These are phyloP conservation scores for Aristolochia contorta DNA, from an alignment of 164 flowering plant genomes.

Conservation along the genomic window DNA sequence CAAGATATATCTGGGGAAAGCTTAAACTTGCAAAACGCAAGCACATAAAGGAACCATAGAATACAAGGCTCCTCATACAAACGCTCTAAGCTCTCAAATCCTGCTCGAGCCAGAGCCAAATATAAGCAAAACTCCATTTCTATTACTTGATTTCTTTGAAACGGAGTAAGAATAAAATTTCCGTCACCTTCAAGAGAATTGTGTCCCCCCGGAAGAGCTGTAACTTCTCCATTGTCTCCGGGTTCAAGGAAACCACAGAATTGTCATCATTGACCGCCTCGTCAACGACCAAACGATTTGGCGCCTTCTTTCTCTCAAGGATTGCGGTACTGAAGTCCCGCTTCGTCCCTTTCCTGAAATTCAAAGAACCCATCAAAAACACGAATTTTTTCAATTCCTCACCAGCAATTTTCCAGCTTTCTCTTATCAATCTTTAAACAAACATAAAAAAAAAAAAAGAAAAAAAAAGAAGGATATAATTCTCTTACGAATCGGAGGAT, in stretches of 20 bases:
- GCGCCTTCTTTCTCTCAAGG: conserved; percentile 73
- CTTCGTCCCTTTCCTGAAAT: conserved; percentile 52
- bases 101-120: neutral
- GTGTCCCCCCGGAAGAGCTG: conserved; percentile 85
- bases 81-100: neutral
- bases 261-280: conserved; percentile 78
- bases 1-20: no score
- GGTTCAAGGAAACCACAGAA: conserved; percentile 68
- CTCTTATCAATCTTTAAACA: neutral
- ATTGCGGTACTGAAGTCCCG: conserved; percentile 80
- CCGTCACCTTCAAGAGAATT: conserved; percentile 53
- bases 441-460: neutral
- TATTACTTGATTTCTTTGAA: no score
- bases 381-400: neutral
- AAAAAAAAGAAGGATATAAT: neutral
- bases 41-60: neutral
- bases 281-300: conserved; percentile 70
- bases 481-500: conserved; percentile 53
- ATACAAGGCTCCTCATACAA: neutral
- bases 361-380: neutral
- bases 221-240: conserved; percentile 77
- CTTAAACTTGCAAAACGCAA: no score
- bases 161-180: neutral
- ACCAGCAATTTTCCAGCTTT: neutral
- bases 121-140: no score